These are phyloP conservation scores for Pythium biforme DNA, from an alignment of 352 stramenopile species.

Conservation along the genomic window DNA sequence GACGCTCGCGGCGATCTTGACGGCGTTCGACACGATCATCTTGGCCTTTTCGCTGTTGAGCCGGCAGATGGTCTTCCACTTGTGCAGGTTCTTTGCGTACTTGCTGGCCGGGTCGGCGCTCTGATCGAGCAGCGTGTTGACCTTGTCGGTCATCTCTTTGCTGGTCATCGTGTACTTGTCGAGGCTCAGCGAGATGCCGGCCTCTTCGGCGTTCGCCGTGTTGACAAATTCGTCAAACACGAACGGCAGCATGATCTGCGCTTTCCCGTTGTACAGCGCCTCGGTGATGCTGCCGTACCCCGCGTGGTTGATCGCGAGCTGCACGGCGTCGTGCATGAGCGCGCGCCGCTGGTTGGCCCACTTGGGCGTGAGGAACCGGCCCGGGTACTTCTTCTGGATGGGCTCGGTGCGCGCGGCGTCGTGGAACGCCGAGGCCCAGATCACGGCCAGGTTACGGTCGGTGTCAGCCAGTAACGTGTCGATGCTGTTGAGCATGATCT, in stretches of 20 bases:
- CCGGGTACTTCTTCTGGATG: conserved; percentile 21
- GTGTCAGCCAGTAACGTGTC: conserved; percentile 11
- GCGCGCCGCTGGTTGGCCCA: conserved; percentile 27
- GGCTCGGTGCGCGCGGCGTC: conserved; percentile 11
- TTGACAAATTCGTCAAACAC: conserved; percentile 30
- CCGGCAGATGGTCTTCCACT: conserved; percentile 29
- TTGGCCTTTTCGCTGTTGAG: conserved; percentile 27
- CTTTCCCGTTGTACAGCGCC: conserved; percentile 26
- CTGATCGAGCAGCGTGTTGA: conserved; percentile 20
- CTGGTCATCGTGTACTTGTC: conserved; percentile 31
- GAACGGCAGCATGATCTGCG: conserved; percentile 27
- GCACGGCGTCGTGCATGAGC: conserved; percentile 29
- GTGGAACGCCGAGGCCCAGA: conserved; percentile 26
- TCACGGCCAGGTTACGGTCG: conserved; percentile 20
- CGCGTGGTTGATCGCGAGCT: conserved; percentile 24
- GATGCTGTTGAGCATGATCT: conserved; percentile 22
- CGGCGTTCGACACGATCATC: conserved; percentile 22
- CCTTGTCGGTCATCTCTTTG: conserved; percentile 24
- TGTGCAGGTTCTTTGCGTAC: conserved; percentile 20
- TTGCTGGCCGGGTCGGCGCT: conserved; percentile 11
- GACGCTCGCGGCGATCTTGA: conserved; percentile 25
- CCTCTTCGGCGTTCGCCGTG: conserved; percentile 20
- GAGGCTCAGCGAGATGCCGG: conserved; percentile 25
- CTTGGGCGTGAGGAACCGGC: conserved; percentile 23
- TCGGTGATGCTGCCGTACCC: conserved; percentile 28